A percentile compares a stretch with the other conserved stretches of the same genome.
Evolutionary conservation across 805 yeast species (phyloP).

Genomic region (Wickerhamomyces ciferrii): DNA sequence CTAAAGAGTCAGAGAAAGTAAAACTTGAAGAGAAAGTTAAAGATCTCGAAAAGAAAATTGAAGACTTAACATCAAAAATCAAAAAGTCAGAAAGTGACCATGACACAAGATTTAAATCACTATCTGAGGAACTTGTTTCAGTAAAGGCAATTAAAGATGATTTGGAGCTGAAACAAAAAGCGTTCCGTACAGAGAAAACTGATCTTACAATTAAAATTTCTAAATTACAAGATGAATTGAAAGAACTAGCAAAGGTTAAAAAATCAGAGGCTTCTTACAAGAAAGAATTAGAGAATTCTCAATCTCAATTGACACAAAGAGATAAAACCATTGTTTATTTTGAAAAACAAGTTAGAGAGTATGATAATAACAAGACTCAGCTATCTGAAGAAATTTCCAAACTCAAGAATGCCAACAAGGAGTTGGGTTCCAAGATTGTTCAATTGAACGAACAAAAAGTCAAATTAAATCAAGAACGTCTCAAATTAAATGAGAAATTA

Average conservation of each 20-base stretch:
- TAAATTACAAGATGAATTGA: conserved; percentile 5
- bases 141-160: conserved; percentile 15
- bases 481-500: conserved; percentile 29
- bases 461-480: conserved; percentile 31
- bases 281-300: conserved; percentile 13
- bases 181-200: conserved; percentile 9
- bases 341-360: conserved; percentile 36
- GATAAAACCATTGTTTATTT: conserved; percentile 32
- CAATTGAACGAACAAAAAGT: conserved; percentile 27
- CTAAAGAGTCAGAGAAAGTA: conserved; percentile 18
- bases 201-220: conserved; percentile 14
- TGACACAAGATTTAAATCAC: conserved; percentile 2
- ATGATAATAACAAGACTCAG: conserved; percentile 21
- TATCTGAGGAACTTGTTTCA: conserved; percentile 9
- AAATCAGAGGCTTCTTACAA: conserved; percentile 15
- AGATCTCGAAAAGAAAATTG: conserved; percentile 1
- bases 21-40: conserved; percentile 5
- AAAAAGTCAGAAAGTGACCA: conserved; percentile 1
- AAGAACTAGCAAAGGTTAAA: conserved; percentile 9
- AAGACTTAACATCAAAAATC: not conserved
- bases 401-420: conserved; percentile 20
- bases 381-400: conserved; percentile 18
- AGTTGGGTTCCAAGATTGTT: conserved; percentile 21
- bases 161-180: conserved; percentile 8
- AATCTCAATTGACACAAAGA: conserved; percentile 21